These are phyloP conservation scores for Exophiala sideris DNA, from an alignment of 2,329 filamentous ascomycete species.

Conservation along the genomic window DNA sequence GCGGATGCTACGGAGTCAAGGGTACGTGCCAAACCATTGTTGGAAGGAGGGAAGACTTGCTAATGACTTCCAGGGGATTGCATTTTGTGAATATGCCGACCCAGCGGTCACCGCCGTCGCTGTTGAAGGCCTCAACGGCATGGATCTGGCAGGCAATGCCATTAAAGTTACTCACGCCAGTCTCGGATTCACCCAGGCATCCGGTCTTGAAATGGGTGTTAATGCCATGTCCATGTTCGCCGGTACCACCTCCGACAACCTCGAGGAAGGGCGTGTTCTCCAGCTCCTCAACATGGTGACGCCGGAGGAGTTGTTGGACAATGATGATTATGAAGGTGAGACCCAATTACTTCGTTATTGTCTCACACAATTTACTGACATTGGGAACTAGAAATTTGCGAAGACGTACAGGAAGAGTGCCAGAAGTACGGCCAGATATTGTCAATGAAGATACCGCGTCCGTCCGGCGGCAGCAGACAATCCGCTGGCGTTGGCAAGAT, in stretches of 20 bases:
- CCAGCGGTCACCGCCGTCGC: constrained; percentile 72
- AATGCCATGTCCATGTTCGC: constrained; percentile 98
- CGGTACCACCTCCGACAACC: constrained; percentile 74
- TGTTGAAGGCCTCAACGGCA: constrained; percentile 84
- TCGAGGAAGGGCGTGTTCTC: constrained; percentile 78
- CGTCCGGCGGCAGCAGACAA: constrained; percentile 75
- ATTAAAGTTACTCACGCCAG: constrained; percentile 86
- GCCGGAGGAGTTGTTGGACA: constrained; percentile 86
- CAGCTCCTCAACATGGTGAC: constrained; percentile 99
- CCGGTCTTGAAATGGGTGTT: constrained; percentile 90
- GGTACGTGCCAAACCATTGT: constrained; percentile 51
- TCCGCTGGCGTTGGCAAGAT: constrained; percentile 94
- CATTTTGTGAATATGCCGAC: constrained; percentile 92
- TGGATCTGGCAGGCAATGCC: constrained; percentile 84
- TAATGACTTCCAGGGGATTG: constrained; percentile 66
- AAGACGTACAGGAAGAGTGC: constrained; percentile 92
- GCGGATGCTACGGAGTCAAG: constrained; percentile 78
- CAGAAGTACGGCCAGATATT: constrained; percentile 80
- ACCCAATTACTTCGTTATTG: background rate
- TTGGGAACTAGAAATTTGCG: constrained; percentile 77
- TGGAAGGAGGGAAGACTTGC: background rate
- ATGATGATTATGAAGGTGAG: constrained; percentile 90
- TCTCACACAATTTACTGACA: background rate
- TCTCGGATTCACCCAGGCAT: constrained; percentile 88
- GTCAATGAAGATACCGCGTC: constrained; percentile 90